Evolutionary conservation across 345 rosid species (phyloP), one percentile per base, ranked within the genome.

Genomic region (Eutrema yunnanense): DNA sequence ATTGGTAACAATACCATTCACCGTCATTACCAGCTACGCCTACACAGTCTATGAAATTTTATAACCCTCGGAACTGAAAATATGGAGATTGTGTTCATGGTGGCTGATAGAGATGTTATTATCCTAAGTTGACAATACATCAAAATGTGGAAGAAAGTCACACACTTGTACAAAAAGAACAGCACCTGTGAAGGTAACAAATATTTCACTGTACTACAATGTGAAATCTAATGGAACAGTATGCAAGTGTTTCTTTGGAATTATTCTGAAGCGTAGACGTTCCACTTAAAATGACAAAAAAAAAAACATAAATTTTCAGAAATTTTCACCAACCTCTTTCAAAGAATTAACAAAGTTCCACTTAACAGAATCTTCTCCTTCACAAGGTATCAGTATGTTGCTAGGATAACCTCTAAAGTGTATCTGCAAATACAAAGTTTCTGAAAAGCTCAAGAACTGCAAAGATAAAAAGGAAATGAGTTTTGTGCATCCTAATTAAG

Each of bases 401-500:
- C 67, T 84, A 0, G 99, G 99, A 83, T 91, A 95, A 61, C 99
- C 96, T 80, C 99, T 83, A 67, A 91, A 89, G 81, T 95, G 99
- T 42, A 95, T 86, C 99, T 95, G 82, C 70, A 85, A 59, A 32
- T 64, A 71, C 62, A 48, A 55, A n/a, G 16, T 4, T 27, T 55
- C 47, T 43, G 37, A 59, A 8, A 57, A 41, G 3, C 8, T 64
- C 50, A 69, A 32, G 12, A 44, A 61, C 30, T 36, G 57, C 40
- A 63, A 14, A 9, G 48, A 56, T 26, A 41, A 56, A 56, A 13
- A 40, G 33, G 14, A 36, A 6, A 33, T n/a, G 69, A 55, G 9
- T 12, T 19, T 4, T 33, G 62, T 65, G 29, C 12, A 53, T 53
- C 29, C 55, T 32, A 16, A 13, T 9, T 9, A 14, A 51, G 29